Evolutionary conservation across 306 rosid species (phyloP), one percentile per base, ranked within the genome.

Genomic region (Cotoneaster glaucophyllus): DNA sequence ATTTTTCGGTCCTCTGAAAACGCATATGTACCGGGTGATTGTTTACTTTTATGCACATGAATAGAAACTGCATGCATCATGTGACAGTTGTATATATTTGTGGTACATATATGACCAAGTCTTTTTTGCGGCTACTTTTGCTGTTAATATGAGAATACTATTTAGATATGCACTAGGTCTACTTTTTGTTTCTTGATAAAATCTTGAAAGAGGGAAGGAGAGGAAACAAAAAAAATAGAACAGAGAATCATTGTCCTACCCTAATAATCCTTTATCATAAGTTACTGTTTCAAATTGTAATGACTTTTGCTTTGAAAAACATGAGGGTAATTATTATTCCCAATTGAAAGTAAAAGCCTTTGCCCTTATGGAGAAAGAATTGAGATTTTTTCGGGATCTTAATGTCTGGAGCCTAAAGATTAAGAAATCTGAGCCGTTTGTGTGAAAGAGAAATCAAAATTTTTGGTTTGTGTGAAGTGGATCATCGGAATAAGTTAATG

Each of bases 401-500:
- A 29, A 0, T 29, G 32, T 29, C 32, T 29, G 3, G 31, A 29
- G 31, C 31, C 31, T 29, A 29, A 29, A 4, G 4, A 3, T 29
- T 4, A 29, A 29, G 31, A 29, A 29, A 29, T 29, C 0, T 0
- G 4, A 29, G 31, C 4, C 4, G 4, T 3, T 29, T 29, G 4
- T 29, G 31, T 29, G 31, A 29, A 29, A 3, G 31, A 29, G 31
- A 29, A 3, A 29, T 29, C 31, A 4, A 29, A 29, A 4, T 29
- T 3, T 29, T 29, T 32, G 10, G 2, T 37, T 37, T 37, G 10
- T 37, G 0, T 37, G 2, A 37, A 10, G 2, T 37, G 10, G 9
- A 37, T 37, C 41, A 37, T 0, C 10, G 0, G 0, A 37, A 37
- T 37, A 0, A 37, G 41, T 7, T 7, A 0, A 37, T 37, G 41